phyloP scores from a whole-genome alignment of 441 rosid species.

The Viola pubescens region DNA sequence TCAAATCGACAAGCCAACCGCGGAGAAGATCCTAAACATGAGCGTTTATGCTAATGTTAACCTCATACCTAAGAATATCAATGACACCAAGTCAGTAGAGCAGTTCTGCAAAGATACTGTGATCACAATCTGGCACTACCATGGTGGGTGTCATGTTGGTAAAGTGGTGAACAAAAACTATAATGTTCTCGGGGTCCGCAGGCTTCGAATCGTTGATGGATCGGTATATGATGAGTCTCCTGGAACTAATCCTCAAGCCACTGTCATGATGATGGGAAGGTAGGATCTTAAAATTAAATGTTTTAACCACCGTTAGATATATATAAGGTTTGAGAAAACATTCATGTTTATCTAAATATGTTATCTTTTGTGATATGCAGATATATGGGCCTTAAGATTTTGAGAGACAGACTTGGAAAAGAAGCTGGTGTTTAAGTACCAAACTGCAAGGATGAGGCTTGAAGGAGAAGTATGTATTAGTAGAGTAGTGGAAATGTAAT shows the following conservation, averaged over 20 bases:
- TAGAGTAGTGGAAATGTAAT: constrained; percentile 13
- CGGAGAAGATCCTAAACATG: constrained; percentile 59
- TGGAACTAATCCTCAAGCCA: constrained; percentile 94
- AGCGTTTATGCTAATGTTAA: constrained; percentile 74
- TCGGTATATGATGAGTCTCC: constrained; percentile 74
- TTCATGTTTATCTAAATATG: neutral
- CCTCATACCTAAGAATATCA: constrained; percentile 59
- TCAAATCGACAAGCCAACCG: constrained; percentile 34
- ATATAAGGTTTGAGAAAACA: neutral
- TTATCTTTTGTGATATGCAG: constrained; percentile 38
- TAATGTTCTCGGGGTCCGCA: constrained; percentile 56
- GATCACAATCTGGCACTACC: constrained; percentile 96
- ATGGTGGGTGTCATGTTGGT: constrained; percentile 89
- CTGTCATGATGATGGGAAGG: constrained; percentile 98
- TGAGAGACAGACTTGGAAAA: constrained; percentile 67
- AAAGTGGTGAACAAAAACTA: constrained; percentile 53
- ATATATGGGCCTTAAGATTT: constrained; percentile 86
- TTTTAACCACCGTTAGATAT: neutral
- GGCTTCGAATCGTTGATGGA: constrained; percentile 82
- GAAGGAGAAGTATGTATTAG: constrained; percentile 3
- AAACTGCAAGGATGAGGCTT: constrained; percentile 1
- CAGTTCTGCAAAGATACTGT: constrained; percentile 96
- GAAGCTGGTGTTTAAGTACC: constrained; percentile 37
- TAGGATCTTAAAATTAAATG: constrained; percentile 12
- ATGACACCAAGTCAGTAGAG: constrained; percentile 79